Percentiles rank a stretch among this genome's conserved stretches.
These are phyloP conservation scores for Mycena capillaripes DNA, from an alignment of 768 basidiomycete species.

Conservation along the genomic window DNA sequence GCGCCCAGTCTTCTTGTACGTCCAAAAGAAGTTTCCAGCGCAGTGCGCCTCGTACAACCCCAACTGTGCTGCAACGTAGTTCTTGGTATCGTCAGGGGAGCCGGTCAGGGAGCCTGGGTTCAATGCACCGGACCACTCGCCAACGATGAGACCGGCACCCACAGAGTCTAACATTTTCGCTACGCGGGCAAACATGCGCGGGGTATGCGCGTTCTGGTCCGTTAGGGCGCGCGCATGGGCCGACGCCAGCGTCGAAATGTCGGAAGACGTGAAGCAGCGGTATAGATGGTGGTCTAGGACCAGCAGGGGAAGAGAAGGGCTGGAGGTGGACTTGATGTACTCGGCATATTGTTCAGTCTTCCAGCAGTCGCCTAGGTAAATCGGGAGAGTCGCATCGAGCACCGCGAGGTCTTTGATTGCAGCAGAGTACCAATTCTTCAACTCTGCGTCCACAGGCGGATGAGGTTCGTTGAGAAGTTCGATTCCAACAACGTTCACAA, in stretches of 20 bases:
- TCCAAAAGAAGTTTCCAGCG: constrained; percentile 90
- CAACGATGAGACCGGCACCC: constrained; percentile 69
- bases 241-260: constrained; percentile 65
- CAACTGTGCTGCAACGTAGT: constrained; percentile 75
- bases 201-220: constrained; percentile 55
- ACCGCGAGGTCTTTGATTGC: constrained; percentile 67
- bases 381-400: constrained; percentile 69
- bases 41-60: constrained; percentile 73
- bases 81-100: constrained; percentile 51
- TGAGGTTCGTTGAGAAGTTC: constrained; percentile 73
- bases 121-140: constrained; percentile 85
- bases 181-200: constrained; percentile 52
- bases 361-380: constrained; percentile 87
- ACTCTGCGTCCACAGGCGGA: constrained; percentile 60
- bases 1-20: constrained; percentile 75
- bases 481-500: constrained; percentile 69
- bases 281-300: constrained; percentile 89
- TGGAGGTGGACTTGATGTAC: constrained; percentile 56
- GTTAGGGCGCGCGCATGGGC: constrained; percentile 67
- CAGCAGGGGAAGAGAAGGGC: constrained; percentile 55
- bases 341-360: constrained; percentile 72
- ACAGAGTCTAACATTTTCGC: constrained; percentile 50
- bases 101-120: constrained; percentile 70
- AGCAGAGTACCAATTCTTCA: constrained; percentile 75
- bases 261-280: constrained; percentile 78